Conservation (phyloP, 2,329 filamentous ascomycete species). For the Clonostachys sp. region DNA sequence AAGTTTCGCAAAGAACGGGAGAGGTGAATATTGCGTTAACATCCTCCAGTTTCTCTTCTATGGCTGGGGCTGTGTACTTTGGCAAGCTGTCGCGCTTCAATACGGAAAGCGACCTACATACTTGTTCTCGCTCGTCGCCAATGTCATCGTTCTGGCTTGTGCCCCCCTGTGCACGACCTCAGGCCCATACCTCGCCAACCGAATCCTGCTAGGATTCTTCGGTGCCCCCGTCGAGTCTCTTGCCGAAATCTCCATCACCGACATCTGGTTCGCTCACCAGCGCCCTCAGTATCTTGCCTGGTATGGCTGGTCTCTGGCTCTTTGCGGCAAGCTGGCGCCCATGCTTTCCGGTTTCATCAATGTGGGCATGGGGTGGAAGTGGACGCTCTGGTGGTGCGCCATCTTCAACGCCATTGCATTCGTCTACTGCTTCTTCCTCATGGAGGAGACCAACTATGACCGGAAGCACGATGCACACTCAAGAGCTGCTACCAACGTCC, state of each 20-base stretch:
- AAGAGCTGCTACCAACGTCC: neutral
- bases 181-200: slow-evolving; percentile 15
- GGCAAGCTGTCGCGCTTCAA: slow-evolving; percentile 21
- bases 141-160: slow-evolving; percentile 16
- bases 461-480: slow-evolving; percentile 4
- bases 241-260: slow-evolving; percentile 17
- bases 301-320: slow-evolving; percentile 18
- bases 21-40: too few relatives aligned
- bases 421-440: slow-evolving; percentile 40
- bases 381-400: slow-evolving; percentile 22
- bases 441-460: slow-evolving; percentile 49
- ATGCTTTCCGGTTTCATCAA: slow-evolving; percentile 25
- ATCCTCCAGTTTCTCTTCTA: slow-evolving; percentile 17
- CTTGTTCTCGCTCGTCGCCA: slow-evolving; percentile 15
- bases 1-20: neutral
- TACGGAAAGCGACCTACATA: slow-evolving; percentile 23
- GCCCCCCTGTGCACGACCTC: slow-evolving; percentile 15
- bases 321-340: slow-evolving; percentile 20
- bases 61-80: slow-evolving; percentile 24
- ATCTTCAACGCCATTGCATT: slow-evolving; percentile 19
- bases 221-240: slow-evolving; percentile 19
- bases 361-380: slow-evolving; percentile 18
- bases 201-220: slow-evolving; percentile 18
- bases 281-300: slow-evolving; percentile 16
- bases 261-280: slow-evolving; percentile 20